Percentiles rank a stretch among this genome's conserved stretches.
These are phyloP conservation scores for Plantago coronopus DNA, from an alignment of 305 asterid genomes.

Conservation along the genomic window DNA sequence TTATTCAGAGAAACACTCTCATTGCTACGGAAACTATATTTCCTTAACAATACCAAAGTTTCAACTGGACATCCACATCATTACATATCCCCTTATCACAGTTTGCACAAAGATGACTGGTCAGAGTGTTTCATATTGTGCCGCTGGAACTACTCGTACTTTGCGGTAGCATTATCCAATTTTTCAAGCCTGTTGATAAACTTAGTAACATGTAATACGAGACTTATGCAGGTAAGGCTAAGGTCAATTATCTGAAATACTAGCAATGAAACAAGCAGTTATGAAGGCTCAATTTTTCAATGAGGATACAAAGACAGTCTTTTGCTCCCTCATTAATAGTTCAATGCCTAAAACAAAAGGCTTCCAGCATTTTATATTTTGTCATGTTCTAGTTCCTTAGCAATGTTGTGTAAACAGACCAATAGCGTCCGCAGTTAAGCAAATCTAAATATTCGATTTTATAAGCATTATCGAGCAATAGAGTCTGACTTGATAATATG, in stretches of 20 bases:
- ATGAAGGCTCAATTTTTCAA: background rate
- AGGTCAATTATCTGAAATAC: background rate
- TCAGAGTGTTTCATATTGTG: constrained; percentile 2
- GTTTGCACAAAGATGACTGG: constrained; percentile 14
- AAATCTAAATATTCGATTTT: background rate
- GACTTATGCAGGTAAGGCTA: constrained; percentile 2
- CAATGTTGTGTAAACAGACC: background rate
- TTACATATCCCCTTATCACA: constrained; percentile 7
- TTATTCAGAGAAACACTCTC: background rate
- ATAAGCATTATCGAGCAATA: background rate
- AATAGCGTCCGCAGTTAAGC: constrained; percentile 2
- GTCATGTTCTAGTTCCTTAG: background rate
- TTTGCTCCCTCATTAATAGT: constrained; percentile 5
- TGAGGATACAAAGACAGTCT: constrained; percentile 2
- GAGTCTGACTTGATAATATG: constrained; percentile 17
- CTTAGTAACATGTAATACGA: background rate
- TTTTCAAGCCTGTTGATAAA: background rate
- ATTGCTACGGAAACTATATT: background rate
- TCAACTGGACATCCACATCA: constrained; percentile 3
- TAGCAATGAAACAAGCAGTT: background rate
- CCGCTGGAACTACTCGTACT: background rate
- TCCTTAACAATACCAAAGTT: constrained; percentile 1
- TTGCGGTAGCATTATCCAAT: background rate
- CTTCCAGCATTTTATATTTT: background rate
- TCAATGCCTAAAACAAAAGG: background rate